A percentile compares a stretch with the other conserved stretches of the same genome.
Evolutionary conservation across 2,329 filamentous ascomycete species (phyloP).

Genomic region (Colletotrichum sp.): DNA sequence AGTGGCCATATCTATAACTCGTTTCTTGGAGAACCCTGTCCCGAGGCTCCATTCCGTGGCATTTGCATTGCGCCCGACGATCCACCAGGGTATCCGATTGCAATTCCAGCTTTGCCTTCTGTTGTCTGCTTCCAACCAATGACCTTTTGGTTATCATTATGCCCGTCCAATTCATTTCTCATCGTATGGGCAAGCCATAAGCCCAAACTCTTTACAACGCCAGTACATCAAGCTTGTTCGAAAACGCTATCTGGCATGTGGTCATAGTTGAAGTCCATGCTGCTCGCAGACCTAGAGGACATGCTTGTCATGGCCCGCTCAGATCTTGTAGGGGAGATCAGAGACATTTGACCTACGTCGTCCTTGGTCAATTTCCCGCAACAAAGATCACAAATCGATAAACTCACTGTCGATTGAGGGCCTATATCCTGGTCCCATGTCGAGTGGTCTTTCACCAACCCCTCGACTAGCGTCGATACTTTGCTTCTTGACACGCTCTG

Average conservation of each 20-base stretch:
- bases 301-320: slow-evolving; percentile 4
- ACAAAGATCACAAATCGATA: background rate
- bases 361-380: background rate
- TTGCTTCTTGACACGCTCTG: slow-evolving; percentile 26
- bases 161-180: background rate
- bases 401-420: slow-evolving; percentile 20
- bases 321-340: slow-evolving; percentile 16
- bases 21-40: background rate
- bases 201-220: background rate
- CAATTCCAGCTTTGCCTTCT: background rate
- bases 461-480: slow-evolving; percentile 6
- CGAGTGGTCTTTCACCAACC: slow-evolving; percentile 1
- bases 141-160: background rate
- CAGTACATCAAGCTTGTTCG: slow-evolving; percentile 8
- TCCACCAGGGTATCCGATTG: slow-evolving; percentile 7
- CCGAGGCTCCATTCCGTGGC: background rate
- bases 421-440: background rate
- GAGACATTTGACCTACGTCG: slow-evolving; percentile 7
- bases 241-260: slow-evolving; percentile 42
- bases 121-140: background rate
- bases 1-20: background rate
- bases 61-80: background rate
- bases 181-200: background rate
- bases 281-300: slow-evolving; percentile 24
- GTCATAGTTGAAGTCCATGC: slow-evolving; percentile 36